Percentiles rank a stretch among this genome's conserved stretches.
These are phyloP conservation scores for Arthrobotrys megalospora DNA, from an alignment of 2,329 filamentous ascomycete species.

Conservation along the genomic window DNA sequence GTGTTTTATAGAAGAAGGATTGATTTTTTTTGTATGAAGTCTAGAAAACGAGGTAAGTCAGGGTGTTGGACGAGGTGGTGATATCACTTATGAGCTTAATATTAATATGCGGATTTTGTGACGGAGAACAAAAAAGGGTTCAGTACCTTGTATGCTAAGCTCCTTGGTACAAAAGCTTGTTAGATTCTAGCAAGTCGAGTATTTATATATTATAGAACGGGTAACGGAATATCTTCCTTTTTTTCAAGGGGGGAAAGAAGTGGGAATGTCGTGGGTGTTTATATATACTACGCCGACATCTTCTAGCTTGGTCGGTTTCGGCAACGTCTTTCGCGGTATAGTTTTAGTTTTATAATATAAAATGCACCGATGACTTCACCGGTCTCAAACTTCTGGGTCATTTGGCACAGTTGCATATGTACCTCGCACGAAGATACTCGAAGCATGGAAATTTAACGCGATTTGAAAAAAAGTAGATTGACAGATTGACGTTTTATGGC, in stretches of 20 bases:
- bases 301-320: neutral
- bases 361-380: slow-evolving; percentile 54
- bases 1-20: no score
- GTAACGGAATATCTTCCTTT: slow-evolving; percentile 24
- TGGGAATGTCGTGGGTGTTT: neutral
- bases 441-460: neutral
- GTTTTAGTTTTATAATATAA: neutral
- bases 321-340: neutral
- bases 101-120: neutral
- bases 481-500: neutral
- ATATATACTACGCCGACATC: slow-evolving; percentile 12
- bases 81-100: neutral
- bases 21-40: no score
- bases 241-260: neutral
- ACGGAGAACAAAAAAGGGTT: slow-evolving; percentile 1
- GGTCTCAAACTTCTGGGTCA: slow-evolving; percentile 33
- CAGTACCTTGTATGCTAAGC: slow-evolving; percentile 19
- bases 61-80: neutral
- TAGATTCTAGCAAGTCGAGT: neutral
- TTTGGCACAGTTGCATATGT: neutral
- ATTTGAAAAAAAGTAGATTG: neutral
- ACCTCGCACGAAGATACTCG: slow-evolving; percentile 33
- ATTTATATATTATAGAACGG: slow-evolving; percentile 7
- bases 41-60: no score
- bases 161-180: slow-evolving; percentile 45